A percentile compares a stretch with the other conserved stretches of the same genome.
Evolutionary conservation across 768 basidiomycete species (phyloP).

Genomic region (Dictyophora rubrovolvata): DNA sequence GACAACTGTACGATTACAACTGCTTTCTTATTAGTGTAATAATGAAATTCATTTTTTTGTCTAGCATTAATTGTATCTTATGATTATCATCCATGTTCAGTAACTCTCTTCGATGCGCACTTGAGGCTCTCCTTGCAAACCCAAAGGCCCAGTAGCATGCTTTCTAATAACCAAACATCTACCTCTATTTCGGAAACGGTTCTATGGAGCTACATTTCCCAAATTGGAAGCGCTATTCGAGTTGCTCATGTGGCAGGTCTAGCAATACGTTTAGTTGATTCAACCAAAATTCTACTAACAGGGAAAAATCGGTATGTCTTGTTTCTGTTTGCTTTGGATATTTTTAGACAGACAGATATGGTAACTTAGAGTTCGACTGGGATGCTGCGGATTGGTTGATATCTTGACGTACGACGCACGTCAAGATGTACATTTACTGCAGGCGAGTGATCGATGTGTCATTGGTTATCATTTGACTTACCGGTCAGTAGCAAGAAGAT

Average conservation of each 20-base stretch:
- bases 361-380: constrained; percentile 58
- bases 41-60: neutral
- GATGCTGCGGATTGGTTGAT: constrained; percentile 81
- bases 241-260: constrained; percentile 73
- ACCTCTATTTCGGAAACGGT: constrained; percentile 58
- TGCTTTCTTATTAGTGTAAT: constrained; percentile 4
- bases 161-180: neutral
- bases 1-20: constrained; percentile 65
- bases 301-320: constrained; percentile 69
- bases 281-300: constrained; percentile 78
- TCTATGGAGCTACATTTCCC: constrained; percentile 88
- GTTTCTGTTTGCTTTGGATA: neutral
- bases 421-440: constrained; percentile 45
- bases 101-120: constrained; percentile 73
- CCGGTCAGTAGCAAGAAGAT: constrained; percentile 61
- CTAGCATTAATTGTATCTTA: constrained; percentile 87
- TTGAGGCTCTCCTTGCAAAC: constrained; percentile 44
- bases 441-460: constrained; percentile 21
- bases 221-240: constrained; percentile 81
- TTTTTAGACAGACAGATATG: neutral
- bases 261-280: constrained; percentile 74
- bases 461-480: neutral
- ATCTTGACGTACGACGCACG: constrained; percentile 68
- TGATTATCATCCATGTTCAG: constrained; percentile 75
- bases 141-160: constrained; percentile 13